Evolutionary conservation across 176 grass and related monocot species (phyloP).

Genomic region (Paspalum vaginatum): DNA sequence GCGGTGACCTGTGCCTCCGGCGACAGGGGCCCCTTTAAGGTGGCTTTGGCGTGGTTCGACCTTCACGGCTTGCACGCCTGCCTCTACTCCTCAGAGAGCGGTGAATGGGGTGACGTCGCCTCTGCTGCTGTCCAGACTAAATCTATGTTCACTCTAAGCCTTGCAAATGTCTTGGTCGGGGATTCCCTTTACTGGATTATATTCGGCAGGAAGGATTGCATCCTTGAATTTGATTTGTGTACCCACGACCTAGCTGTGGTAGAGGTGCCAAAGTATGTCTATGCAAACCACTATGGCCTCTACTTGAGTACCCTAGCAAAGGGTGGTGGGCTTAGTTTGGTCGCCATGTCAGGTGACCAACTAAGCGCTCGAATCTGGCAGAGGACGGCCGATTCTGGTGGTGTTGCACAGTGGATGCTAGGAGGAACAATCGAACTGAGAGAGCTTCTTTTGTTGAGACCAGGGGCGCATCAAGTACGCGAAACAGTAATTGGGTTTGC

Average conservation of each 20-base stretch:
- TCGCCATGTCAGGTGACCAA: neutral
- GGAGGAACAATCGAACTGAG: no score
- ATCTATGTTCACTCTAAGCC: neutral
- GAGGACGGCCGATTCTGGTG: neutral
- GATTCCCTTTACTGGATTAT: neutral
- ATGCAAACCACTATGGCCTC: neutral
- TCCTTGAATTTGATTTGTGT: slow-evolving; percentile 7
- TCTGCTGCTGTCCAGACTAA: neutral
- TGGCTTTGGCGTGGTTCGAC: neutral
- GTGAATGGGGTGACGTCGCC: neutral
- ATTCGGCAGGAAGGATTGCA: neutral
- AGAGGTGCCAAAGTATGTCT: neutral
- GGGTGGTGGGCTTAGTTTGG: slow-evolving; percentile 1
- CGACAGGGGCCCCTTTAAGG: neutral
- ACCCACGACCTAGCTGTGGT: neutral
- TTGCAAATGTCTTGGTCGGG: neutral
- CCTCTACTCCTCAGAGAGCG: neutral
- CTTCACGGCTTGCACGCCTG: neutral
- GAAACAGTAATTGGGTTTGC: no score
- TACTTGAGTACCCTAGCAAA: neutral
- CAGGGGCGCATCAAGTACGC: no score
- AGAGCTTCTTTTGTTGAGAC: no score
- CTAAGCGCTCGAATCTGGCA: neutral
- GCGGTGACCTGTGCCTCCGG: neutral
- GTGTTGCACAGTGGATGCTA: no score